A percentile compares a stretch with the other conserved stretches of the same genome.
These are phyloP conservation scores for Calonectria pteridis DNA, from an alignment of 2,329 filamentous ascomycete genomes.

Conservation along the genomic window DNA sequence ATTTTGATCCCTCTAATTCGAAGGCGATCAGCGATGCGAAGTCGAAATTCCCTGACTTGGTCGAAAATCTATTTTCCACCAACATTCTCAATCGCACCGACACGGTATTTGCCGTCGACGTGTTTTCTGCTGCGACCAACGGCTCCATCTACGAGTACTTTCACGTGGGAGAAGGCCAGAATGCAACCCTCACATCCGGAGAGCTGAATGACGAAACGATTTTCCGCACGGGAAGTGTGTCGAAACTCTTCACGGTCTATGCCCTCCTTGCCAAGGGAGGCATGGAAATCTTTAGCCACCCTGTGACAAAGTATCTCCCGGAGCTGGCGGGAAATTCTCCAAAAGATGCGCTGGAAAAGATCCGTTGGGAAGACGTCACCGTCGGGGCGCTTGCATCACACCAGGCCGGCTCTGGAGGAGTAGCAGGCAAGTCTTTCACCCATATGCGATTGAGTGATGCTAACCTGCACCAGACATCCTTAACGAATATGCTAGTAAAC, in stretches of 20 bases:
- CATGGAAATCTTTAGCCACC: slow-evolving; percentile 30
- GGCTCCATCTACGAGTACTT: slow-evolving; percentile 40
- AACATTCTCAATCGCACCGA: slow-evolving; percentile 31
- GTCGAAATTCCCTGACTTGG: slow-evolving; percentile 20
- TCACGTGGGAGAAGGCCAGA: slow-evolving; percentile 31
- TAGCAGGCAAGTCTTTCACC: not conserved
- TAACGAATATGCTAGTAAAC: not conserved
- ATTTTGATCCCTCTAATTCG: slow-evolving; percentile 35
- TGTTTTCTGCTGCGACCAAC: slow-evolving; percentile 43
- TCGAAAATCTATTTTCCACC: slow-evolving; percentile 25
- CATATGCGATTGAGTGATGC: not conserved
- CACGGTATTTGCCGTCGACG: slow-evolving; percentile 39
- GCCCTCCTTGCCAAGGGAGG: slow-evolving; percentile 33
- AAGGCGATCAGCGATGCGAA: slow-evolving; percentile 20
- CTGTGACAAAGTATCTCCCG: slow-evolving; percentile 32
- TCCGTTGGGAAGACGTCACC: slow-evolving; percentile 37
- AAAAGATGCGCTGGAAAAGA: not conserved
- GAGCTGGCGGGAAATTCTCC: slow-evolving; percentile 31
- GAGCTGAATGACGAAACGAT: slow-evolving; percentile 33
- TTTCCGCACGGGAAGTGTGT: slow-evolving; percentile 30
- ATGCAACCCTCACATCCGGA: slow-evolving; percentile 30
- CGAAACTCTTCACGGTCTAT: slow-evolving; percentile 33
- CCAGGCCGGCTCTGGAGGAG: slow-evolving; percentile 35
- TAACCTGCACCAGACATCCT: not conserved
- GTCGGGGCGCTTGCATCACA: slow-evolving; percentile 35